A percentile compares a stretch with the other conserved stretches of the same genome.
Conservation (phyloP, 2,329 filamentous ascomycete genomes). For the Nothophoma quercina region DNA sequence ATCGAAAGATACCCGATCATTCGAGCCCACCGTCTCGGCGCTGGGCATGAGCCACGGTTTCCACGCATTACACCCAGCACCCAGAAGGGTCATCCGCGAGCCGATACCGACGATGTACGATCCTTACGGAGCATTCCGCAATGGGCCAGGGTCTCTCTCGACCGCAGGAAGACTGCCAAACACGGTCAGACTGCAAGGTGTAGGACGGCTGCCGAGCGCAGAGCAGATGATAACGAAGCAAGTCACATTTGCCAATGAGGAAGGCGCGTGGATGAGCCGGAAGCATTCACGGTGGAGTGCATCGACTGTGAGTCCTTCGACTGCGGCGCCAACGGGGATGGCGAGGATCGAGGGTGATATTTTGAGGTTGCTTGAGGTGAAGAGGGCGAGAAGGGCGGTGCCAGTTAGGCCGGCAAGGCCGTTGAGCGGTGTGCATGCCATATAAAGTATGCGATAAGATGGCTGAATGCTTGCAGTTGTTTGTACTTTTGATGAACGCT, state of each 20-base stretch:
- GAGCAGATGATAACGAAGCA: too few relatives aligned
- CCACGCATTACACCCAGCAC: constrained; percentile 19
- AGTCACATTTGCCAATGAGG: constrained; percentile 15
- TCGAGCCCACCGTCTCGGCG: constrained; percentile 34
- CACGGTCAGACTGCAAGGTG: too few relatives aligned
- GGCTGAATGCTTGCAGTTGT: too few relatives aligned
- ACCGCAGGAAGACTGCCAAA: neutral
- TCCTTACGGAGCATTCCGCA: constrained; percentile 15
- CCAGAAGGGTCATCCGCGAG: neutral
- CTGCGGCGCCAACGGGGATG: too few relatives aligned
- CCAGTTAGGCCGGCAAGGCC: constrained; percentile 30
- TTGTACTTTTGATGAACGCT: constrained; percentile 14
- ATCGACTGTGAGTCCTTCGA: constrained; percentile 4
- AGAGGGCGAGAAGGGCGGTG: constrained; percentile 21
- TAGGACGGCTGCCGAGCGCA: too few relatives aligned
- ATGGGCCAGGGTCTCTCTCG: too few relatives aligned
- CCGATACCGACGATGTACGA: constrained; percentile 29
- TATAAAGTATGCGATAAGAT: neutral
- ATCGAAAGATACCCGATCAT: constrained; percentile 13
- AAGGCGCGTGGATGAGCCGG: constrained; percentile 23
- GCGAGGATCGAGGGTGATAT: constrained; percentile 14
- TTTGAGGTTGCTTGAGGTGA: constrained; percentile 26
- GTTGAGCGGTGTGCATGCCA: constrained; percentile 18
- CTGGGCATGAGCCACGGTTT: constrained; percentile 36
- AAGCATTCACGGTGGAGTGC: constrained; percentile 20